Conservation (phyloP, 2,329 filamentous ascomycete species). For the Periconia macrospinosa region DNA sequence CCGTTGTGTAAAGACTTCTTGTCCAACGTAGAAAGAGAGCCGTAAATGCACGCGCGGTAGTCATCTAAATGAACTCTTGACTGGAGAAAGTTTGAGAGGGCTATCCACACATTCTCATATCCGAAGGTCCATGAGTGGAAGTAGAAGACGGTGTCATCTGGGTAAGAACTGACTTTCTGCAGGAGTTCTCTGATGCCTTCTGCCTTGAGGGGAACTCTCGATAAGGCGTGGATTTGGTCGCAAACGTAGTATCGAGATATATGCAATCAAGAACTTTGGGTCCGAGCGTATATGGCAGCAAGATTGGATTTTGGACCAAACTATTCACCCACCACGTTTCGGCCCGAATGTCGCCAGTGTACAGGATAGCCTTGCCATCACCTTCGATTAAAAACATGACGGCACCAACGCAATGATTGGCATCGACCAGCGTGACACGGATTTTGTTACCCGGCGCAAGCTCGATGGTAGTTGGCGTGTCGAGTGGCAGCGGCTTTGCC, state of each 20-base stretch:
- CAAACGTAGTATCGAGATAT: constrained; percentile 88
- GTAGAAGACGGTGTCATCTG: constrained; percentile 76
- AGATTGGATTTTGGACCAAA: constrained; percentile 68
- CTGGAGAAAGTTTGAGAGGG: constrained; percentile 69
- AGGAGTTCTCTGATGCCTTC: constrained; percentile 77
- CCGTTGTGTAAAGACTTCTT: constrained; percentile 27
- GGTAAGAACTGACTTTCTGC: constrained; percentile 67
- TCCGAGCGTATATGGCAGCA: constrained; percentile 69
- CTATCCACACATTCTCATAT: constrained; percentile 90
- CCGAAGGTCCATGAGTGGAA: constrained; percentile 90
- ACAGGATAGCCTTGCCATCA: constrained; percentile 71
- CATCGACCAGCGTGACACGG: constrained; percentile 82
- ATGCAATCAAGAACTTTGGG: constrained; percentile 68
- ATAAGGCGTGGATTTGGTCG: constrained; percentile 53
- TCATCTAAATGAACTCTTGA: constrained; percentile 79
- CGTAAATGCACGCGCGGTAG: constrained; percentile 77
- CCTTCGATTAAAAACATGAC: constrained; percentile 93
- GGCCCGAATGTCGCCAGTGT: constrained; percentile 85
- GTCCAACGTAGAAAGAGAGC: constrained; percentile 51
- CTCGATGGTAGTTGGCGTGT: constrained; percentile 77
- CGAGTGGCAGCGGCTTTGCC: constrained; percentile 77
- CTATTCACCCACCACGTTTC: constrained; percentile 85
- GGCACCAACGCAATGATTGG: constrained; percentile 87
- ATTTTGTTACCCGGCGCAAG: constrained; percentile 69
- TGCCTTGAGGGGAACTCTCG: constrained; percentile 63